Conservation (phyloP, 176 grass and related monocot genomes). For the Phoenix dactylifera region DNA sequence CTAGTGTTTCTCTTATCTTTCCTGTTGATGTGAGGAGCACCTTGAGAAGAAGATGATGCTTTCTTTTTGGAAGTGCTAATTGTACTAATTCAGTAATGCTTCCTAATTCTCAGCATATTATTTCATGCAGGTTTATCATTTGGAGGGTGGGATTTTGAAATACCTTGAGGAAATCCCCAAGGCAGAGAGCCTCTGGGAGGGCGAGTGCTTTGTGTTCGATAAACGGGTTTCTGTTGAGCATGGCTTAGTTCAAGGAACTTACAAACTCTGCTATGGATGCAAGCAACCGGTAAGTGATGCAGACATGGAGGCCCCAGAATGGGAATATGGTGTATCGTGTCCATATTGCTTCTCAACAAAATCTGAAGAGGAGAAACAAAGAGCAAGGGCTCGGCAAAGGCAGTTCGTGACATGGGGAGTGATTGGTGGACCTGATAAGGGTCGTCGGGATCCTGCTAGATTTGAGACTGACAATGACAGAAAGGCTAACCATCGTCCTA, state of each 20-base stretch:
- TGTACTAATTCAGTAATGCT: background rate
- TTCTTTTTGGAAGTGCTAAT: no score
- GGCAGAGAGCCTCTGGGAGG: conserved; percentile 76
- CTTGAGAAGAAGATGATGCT: no score
- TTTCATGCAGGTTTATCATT: conserved; percentile 68
- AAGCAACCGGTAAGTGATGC: conserved; percentile 75
- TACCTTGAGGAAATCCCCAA: conserved; percentile 86
- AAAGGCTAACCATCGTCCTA: conserved; percentile 8
- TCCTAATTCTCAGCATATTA: background rate
- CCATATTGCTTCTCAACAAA: conserved; percentile 68
- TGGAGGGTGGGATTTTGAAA: conserved; percentile 92
- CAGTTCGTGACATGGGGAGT: conserved; percentile 80
- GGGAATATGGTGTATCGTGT: conserved; percentile 83
- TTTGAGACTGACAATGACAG: background rate
- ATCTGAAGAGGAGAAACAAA: conserved; percentile 67
- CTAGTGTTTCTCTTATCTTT: no score
- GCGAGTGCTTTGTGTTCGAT: conserved; percentile 96
- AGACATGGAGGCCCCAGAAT: conserved; percentile 77
- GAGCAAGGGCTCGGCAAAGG: conserved; percentile 66
- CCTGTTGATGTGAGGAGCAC: no score
- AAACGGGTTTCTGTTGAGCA: conserved; percentile 92
- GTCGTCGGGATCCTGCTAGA: conserved; percentile 20
- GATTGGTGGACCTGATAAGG: conserved; percentile 83
- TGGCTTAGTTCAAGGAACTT: conserved; percentile 67
- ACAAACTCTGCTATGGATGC: conserved; percentile 95